Evolutionary conservation across 192 early-diverging fungal genomes (phyloP).

Genomic region (Coemansia guatemalensis): DNA sequence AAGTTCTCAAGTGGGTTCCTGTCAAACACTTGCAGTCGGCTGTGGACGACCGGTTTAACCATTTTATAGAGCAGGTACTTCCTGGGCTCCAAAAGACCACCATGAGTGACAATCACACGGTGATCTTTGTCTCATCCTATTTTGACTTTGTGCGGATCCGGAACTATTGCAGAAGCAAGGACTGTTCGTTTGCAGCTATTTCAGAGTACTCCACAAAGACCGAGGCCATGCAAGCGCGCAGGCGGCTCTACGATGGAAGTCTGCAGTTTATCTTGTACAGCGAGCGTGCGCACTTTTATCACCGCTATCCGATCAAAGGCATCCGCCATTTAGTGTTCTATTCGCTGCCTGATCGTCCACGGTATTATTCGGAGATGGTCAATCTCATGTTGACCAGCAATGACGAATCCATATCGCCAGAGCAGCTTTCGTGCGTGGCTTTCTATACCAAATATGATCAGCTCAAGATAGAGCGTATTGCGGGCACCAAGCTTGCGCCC

Average conservation of each 20-base stretch:
- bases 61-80: slow-evolving; percentile 73
- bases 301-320: slow-evolving; percentile 82
- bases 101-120: slow-evolving; percentile 58
- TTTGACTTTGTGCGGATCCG: slow-evolving; percentile 95
- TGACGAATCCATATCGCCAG: slow-evolving; percentile 49
- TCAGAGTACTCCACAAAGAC: slow-evolving; percentile 86
- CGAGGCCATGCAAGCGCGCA: slow-evolving; percentile 76
- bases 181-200: slow-evolving; percentile 73
- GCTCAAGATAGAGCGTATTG: slow-evolving; percentile 85
- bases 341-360: slow-evolving; percentile 78
- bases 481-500: slow-evolving; percentile 71
- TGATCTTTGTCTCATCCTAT: slow-evolving; percentile 89
- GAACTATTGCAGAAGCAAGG: slow-evolving; percentile 80
- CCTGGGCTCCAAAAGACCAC: slow-evolving; percentile 54
- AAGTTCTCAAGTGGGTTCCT: slow-evolving; percentile 79
- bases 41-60: slow-evolving; percentile 80
- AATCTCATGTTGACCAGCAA: slow-evolving; percentile 61
- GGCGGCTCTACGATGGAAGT: slow-evolving; percentile 79
- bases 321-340: slow-evolving; percentile 88
- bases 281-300: slow-evolving; percentile 97
- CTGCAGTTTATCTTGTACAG: slow-evolving; percentile 78
- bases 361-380: slow-evolving; percentile 88
- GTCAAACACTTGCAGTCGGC: slow-evolving; percentile 57
- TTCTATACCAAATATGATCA: slow-evolving; percentile 82
- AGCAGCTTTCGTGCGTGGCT: slow-evolving; percentile 60